Evolutionary conservation across 1,139 yeast genomes (phyloP).

Genomic region (Chernovozyma aurita): DNA sequence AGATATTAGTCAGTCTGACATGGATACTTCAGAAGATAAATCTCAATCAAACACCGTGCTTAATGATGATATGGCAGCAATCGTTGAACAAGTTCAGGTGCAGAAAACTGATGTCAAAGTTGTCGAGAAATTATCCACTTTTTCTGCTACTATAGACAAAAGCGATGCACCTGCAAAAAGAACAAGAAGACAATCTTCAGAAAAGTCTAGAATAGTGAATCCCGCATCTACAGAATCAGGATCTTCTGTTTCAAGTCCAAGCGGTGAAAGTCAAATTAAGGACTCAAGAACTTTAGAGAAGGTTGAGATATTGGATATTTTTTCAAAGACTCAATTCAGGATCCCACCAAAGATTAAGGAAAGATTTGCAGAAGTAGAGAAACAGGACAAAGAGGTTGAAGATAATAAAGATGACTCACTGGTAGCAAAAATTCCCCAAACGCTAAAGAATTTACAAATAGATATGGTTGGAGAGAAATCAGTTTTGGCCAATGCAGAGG

Average conservation of each 20-base stretch:
- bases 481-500: slow-evolving; percentile 3
- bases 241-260: background rate
- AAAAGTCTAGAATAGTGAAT: too few species aligned
- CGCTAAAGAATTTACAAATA: slow-evolving; percentile 16
- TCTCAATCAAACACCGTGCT: background rate
- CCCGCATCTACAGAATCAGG: background rate
- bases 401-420: slow-evolving; percentile 1
- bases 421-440: slow-evolving; percentile 7
- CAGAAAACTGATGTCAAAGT: background rate
- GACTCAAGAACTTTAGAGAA: slow-evolving; percentile 15
- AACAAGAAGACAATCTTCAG: background rate
- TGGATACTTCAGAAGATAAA: background rate
- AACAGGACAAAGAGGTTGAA: background rate
- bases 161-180: background rate
- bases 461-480: slow-evolving; percentile 18
- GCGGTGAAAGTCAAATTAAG: background rate
- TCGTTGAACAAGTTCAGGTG: background rate
- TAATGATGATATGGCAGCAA: background rate
- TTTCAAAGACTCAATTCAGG: slow-evolving; percentile 20
- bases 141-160: background rate
- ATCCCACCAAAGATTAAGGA: slow-evolving; percentile 11
- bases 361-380: slow-evolving; percentile 10
- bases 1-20: background rate
- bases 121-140: background rate
- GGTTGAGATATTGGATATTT: slow-evolving; percentile 22